phyloP scores from a whole-genome alignment of 116 monocot species.

The Posidonia oceanica region DNA sequence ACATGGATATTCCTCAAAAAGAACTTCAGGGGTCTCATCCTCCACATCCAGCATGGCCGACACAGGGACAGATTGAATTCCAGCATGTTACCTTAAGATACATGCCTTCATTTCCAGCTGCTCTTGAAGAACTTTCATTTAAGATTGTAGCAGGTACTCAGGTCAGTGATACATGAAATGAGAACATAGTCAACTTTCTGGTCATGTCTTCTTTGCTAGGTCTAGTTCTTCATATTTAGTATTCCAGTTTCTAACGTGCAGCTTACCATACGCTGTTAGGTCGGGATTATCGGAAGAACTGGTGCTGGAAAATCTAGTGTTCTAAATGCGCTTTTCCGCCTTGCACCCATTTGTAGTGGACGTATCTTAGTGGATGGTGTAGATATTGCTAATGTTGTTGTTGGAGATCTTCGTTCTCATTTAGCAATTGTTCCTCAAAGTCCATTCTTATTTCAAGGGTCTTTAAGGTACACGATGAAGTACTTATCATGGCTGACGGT shows the following conservation, averaged over 20 bases:
- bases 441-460: constrained; percentile 88
- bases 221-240: not conserved
- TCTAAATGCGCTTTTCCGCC: constrained; percentile 92
- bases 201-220: not conserved
- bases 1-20: constrained; percentile 88
- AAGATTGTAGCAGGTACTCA: constrained; percentile 60
- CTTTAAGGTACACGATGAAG: constrained; percentile 48
- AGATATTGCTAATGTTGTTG: constrained; percentile 54
- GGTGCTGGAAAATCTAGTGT: constrained; percentile 96
- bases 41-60: constrained; percentile 57
- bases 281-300: constrained; percentile 93
- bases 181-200: not conserved
- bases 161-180: constrained; percentile 27
- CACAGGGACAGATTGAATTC: constrained; percentile 75
- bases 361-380: constrained; percentile 73
- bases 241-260: not conserved
- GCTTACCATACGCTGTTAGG: constrained; percentile 20
- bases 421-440: constrained; percentile 93
- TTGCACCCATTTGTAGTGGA: constrained; percentile 63
- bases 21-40: constrained; percentile 37
- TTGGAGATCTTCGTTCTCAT: constrained; percentile 59
- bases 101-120: constrained; percentile 46
- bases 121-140: constrained; percentile 79
- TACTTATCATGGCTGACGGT: not conserved
- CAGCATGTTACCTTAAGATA: constrained; percentile 69